A percentile compares a stretch with the other conserved stretches of the same genome.
Evolutionary conservation across 306 rosid species (phyloP).

Genomic region (Prunus armeniaca): DNA sequence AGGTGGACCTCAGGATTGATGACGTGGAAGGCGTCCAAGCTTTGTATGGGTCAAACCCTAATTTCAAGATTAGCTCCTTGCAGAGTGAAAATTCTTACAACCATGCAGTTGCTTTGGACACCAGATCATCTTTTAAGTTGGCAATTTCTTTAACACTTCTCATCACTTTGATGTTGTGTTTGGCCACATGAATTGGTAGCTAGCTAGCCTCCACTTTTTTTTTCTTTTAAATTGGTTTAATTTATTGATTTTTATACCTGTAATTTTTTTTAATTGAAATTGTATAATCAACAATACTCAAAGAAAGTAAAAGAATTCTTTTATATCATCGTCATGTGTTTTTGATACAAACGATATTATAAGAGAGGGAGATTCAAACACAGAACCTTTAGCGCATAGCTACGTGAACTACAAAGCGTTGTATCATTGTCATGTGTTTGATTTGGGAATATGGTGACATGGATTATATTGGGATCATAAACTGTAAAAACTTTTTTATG

Average conservation of each 20-base stretch:
- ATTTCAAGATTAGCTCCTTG: slow-evolving; percentile 52
- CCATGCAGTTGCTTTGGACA: slow-evolving; percentile 26
- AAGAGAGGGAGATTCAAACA: accelerated
- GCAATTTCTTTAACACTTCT: slow-evolving; percentile 18
- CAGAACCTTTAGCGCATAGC: no score
- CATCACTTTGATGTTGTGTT: slow-evolving; percentile 21
- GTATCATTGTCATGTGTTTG: no score
- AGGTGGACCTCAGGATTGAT: slow-evolving; percentile 66
- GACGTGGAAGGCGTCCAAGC: slow-evolving; percentile 91
- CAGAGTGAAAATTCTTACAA: slow-evolving; percentile 47
- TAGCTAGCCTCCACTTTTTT: background rate
- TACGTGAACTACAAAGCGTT: no score
- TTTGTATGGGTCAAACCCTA: slow-evolving; percentile 83
- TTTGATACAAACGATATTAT: no score
- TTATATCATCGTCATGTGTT: background rate
- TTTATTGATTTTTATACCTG: slow-evolving; percentile 12
- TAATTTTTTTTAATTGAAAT: background rate
- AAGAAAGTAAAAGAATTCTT: slow-evolving; percentile 6
- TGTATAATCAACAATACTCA: background rate
- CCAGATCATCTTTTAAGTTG: slow-evolving; percentile 27
- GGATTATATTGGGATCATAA: background rate
- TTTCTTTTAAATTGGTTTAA: background rate
- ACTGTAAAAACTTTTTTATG: background rate
- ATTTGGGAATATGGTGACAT: background rate
- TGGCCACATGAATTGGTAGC: background rate